Percentiles rank a stretch among this genome's conserved stretches.
Conservation (phyloP, 495 filamentous ascomycete species). For the Pyronema omphalodes region DNA sequence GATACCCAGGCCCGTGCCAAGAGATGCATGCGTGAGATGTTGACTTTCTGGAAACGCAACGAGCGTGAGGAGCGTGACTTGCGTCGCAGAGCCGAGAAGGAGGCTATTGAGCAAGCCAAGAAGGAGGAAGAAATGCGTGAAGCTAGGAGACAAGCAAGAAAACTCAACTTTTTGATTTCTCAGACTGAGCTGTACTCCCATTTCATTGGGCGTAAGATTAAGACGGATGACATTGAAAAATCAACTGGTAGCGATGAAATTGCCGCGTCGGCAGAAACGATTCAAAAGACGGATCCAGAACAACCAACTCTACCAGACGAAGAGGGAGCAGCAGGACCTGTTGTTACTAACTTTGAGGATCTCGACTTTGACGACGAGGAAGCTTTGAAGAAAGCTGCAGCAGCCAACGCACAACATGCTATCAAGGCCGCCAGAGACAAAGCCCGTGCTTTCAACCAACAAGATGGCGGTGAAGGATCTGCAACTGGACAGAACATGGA, state of each 20-base stretch:
- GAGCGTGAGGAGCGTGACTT: conserved; percentile 92
- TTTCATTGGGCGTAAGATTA: conserved; percentile 98
- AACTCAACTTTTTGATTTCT: conserved; percentile 98
- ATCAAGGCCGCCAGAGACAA: conserved; percentile 88
- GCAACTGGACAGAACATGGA: conserved; percentile 28
- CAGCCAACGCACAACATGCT: conserved; percentile 90
- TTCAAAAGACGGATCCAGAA: conserved; percentile 4
- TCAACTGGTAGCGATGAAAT: conserved; percentile 61
- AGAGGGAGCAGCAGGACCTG: conserved; percentile 37
- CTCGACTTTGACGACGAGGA: conserved; percentile 95
- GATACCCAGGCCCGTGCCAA: conserved; percentile 94
- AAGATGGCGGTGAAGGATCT: conserved; percentile 35
- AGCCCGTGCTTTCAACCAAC: conserved; percentile 76
- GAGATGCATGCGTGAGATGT: conserved; percentile 98
- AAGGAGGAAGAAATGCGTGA: conserved; percentile 94
- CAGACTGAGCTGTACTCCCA: conserved; percentile 98
- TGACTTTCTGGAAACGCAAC: conserved; percentile 98
- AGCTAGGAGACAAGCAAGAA: conserved; percentile 89
- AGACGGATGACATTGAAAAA: conserved; percentile 79
- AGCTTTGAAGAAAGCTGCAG: conserved; percentile 58
- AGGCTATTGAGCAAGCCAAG: conserved; percentile 90
- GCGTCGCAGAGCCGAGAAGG: conserved; percentile 80
- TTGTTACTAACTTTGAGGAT: conserved; percentile 83
- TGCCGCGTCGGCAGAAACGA: conserved; percentile 33
- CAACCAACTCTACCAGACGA: conserved; percentile 12